phyloP scores from a whole-genome alignment of 2,329 filamentous ascomycete genomes.

The Fusarium avenaceum region DNA sequence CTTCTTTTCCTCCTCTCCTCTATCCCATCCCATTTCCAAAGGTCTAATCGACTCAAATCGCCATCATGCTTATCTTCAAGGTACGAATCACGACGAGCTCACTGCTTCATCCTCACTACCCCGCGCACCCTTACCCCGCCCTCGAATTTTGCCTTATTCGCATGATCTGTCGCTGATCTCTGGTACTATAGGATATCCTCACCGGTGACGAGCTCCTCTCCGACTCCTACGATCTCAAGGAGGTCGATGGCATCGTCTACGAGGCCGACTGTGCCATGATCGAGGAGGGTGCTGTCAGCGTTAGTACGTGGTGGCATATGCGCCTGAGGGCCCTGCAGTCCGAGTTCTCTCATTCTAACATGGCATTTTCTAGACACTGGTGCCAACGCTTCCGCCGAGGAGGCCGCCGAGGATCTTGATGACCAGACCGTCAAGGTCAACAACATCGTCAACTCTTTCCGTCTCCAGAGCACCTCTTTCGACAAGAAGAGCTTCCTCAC shows the following conservation, averaged over 20 bases:
- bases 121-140: conserved; percentile 38
- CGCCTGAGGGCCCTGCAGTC: background rate
- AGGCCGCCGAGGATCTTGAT: conserved; percentile 80
- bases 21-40: conserved; percentile 37
- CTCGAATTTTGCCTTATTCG: conserved; percentile 25
- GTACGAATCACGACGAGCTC: conserved; percentile 57
- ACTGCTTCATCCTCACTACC: conserved; percentile 8
- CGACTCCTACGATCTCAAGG: conserved; percentile 89
- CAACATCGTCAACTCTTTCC: conserved; percentile 94
- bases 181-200: conserved; percentile 79
- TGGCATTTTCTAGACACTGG: conserved; percentile 74
- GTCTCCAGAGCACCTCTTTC: conserved; percentile 81
- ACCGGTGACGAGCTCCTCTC: conserved; percentile 96
- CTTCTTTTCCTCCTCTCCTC: conserved; percentile 26
- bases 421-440: conserved; percentile 82
- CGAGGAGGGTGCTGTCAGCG: conserved; percentile 78
- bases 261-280: conserved; percentile 96
- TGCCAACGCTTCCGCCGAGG: conserved; percentile 97
- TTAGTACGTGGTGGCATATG: conserved; percentile 68
- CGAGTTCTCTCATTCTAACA: conserved; percentile 27
- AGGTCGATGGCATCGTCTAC: conserved; percentile 83
- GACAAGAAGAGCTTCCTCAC: conserved; percentile 89
- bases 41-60: conserved; percentile 52
- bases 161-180: conserved; percentile 48
- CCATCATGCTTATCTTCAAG: conserved; percentile 81